Evolutionary conservation across 2,329 filamentous ascomycete genomes (phyloP), one percentile per base, ranked within the genome.

Genomic region (Clonostachys byssicola): DNA sequence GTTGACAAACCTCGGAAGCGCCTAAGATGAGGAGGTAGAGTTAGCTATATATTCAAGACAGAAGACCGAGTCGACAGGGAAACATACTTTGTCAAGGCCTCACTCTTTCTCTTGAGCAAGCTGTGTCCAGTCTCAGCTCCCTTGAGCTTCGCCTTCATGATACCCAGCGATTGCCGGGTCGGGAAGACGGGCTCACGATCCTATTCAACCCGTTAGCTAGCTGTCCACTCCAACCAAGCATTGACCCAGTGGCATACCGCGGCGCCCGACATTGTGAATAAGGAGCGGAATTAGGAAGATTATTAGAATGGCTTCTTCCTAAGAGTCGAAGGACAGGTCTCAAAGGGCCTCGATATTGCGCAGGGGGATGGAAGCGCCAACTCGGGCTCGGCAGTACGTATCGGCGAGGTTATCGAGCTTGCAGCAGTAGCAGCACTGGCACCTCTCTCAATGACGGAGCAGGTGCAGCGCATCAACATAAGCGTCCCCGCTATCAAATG

Each of bases 91-190:
- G 94, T 99, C 53, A 99, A 76, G 58, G 94, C 94, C 72, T 99
- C 94, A 68, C 92, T 96, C 78, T 99, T 99, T 63, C 94, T 81
- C 78, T 99, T 99, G 53, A 99, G 75, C 65, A 99, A 75, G 68
- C 88, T 96, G 74, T 99, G 92, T 43, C 94, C 94, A 42, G 83
- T 90, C 68, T 92, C 87, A 47, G 88, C 88, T 52, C 88, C 92
- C 77, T 97, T 97, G 64, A 99, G 84, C 78, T 99, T 99, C 56
- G 86, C 84, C 74, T 97, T 97, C 92, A 99, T 99, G 64, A 95
- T 72, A 55, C 91, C 92, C 72, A 99, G 78, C 67, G 91, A 95
- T 77, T 99, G 94, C 62, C 94, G 89, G 65, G 94, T 99, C 61
- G 94, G 89, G 73, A 99, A 99, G 72, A 99, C 92, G 63, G 92